phyloP scores from a whole-genome alignment of 768 basidiomycete genomes.

The Fistulinella prunicolor region DNA sequence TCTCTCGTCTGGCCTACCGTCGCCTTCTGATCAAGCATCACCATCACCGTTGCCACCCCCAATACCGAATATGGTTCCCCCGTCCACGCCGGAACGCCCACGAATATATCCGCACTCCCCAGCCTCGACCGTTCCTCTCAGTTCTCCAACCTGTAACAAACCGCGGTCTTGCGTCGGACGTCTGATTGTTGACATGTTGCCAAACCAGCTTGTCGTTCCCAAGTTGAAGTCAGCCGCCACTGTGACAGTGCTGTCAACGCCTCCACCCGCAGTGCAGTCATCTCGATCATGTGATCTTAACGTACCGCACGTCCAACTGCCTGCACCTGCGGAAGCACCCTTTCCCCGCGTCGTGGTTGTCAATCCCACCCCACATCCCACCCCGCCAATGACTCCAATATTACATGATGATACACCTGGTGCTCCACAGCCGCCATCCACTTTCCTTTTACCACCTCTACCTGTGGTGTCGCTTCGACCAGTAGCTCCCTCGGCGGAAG shows the following conservation, averaged over 20 bases:
- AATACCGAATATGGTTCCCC: slow-evolving; percentile 13
- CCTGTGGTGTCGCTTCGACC: slow-evolving; percentile 24
- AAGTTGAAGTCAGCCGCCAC: slow-evolving; percentile 10
- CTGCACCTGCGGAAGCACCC: slow-evolving; percentile 23
- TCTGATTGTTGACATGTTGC: slow-evolving; percentile 60
- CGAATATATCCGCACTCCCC: slow-evolving; percentile 22
- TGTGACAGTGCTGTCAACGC: slow-evolving; percentile 3
- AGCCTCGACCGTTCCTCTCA: slow-evolving; percentile 12
- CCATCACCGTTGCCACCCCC: slow-evolving; percentile 28
- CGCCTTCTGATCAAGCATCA: slow-evolving; percentile 29
- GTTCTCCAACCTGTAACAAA: slow-evolving; percentile 18
- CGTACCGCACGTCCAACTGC: slow-evolving; percentile 30
- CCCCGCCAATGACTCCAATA: slow-evolving; percentile 69
- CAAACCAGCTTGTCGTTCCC: slow-evolving; percentile 35
- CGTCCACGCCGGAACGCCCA: slow-evolving; percentile 30
- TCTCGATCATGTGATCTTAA: slow-evolving; percentile 14
- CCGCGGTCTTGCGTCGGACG: slow-evolving; percentile 37
- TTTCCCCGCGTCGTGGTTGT: slow-evolving; percentile 65
- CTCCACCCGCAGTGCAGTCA: slow-evolving; percentile 1
- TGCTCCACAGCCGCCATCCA: slow-evolving; percentile 24
- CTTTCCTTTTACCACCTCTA: slow-evolving; percentile 30
- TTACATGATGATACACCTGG: slow-evolving; percentile 26
- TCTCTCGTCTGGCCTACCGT: slow-evolving; percentile 23
- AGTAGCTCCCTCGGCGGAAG: neutral
- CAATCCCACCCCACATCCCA: slow-evolving; percentile 75